phyloP scores from a whole-genome alignment of 1,284 basidiomycete species.

The Exobasidium rhododendri region DNA sequence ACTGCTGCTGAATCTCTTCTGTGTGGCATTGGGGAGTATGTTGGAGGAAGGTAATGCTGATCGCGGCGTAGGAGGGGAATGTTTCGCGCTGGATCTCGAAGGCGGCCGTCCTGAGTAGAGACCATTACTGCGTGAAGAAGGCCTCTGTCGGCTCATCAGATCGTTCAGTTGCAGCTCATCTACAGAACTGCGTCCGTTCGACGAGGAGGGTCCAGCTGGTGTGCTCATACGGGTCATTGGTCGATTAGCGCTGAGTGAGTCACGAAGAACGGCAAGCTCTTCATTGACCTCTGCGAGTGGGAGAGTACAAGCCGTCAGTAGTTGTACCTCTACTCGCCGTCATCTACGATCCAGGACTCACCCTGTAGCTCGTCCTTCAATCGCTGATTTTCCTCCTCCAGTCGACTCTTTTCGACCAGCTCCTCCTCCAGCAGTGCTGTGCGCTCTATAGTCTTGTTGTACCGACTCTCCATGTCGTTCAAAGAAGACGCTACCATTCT shows the following conservation, averaged over 20 bases:
- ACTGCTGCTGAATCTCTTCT: not conserved
- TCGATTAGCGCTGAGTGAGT: conserved; percentile 48
- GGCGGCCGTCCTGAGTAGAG: conserved; percentile 12
- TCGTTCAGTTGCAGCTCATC: conserved; percentile 23
- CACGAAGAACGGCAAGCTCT: conserved; percentile 78
- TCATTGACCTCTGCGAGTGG: conserved; percentile 70
- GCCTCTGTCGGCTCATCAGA: conserved; percentile 11
- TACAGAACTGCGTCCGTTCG: not conserved
- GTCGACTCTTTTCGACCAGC: conserved; percentile 78
- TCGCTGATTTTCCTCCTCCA: conserved; percentile 89
- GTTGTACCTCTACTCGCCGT: not conserved
- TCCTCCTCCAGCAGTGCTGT: conserved; percentile 96
- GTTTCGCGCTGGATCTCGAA: conserved; percentile 19
- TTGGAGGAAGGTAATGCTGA: not conserved
- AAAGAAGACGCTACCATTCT: conserved; percentile 82
- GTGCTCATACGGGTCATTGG: conserved; percentile 24
- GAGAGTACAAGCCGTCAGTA: not conserved
- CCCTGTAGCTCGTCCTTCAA: conserved; percentile 90
- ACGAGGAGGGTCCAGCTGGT: conserved; percentile 14
- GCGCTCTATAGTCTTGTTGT: conserved; percentile 86
- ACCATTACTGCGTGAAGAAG: conserved; percentile 1
- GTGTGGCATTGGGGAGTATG: not conserved
- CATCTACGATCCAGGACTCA: conserved; percentile 56
- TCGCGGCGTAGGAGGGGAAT: not conserved
- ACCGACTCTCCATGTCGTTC: conserved; percentile 84